Base-by-base conservation (phyloP, 495 filamentous ascomycete species). In the Penicillium atrosanguineum region DNA sequence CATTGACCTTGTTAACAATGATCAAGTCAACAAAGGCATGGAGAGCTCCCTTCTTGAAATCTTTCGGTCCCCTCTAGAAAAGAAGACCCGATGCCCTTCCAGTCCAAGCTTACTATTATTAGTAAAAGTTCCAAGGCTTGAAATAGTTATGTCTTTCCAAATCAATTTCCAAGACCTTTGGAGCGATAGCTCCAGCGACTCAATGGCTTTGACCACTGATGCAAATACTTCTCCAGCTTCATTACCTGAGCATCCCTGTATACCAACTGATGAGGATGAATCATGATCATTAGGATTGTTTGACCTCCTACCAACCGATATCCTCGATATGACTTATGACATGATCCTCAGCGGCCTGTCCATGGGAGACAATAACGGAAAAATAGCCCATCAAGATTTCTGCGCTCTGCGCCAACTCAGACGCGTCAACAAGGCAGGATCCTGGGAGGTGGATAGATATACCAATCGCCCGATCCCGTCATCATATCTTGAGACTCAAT, bases 341-440 rank as follows among this genome's bases (percentile, higher is more conserved):
- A 50, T 46, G 9, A 47, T 61, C 14, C 26, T 61, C 25, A 54
- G 53, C 11, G 21, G 50, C 1, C 20, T 48, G 1, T 18, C 57
- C 1, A 39, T 40, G 28, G 28, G 25, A 18, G 7, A 18, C 9
- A 36, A 16, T 8, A 16, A 7, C 9, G 9, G 34, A 7, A 28
- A 25, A 25, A 28, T 57, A 40, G 42, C 50, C 14, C 58, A 61
- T 37, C 23, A 42, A 15, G 29, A 7, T 20, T 31, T 61, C 37
- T 44, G 44, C 26, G 42, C 46, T 8, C 36, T 61, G 2, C 39
- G 29, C 21, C 40, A 31, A 7, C 41, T 55, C 29, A 23, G 29
- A 0, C 18, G 21, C 11, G 45, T 47, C 19, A 47, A 48, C 25
- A 16, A 26, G 3, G 46, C 20, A 11, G 37, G 41, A 12, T 40